Evolutionary conservation across 176 grass and related monocot species (phyloP).

Genomic region (Otatea glauca): DNA sequence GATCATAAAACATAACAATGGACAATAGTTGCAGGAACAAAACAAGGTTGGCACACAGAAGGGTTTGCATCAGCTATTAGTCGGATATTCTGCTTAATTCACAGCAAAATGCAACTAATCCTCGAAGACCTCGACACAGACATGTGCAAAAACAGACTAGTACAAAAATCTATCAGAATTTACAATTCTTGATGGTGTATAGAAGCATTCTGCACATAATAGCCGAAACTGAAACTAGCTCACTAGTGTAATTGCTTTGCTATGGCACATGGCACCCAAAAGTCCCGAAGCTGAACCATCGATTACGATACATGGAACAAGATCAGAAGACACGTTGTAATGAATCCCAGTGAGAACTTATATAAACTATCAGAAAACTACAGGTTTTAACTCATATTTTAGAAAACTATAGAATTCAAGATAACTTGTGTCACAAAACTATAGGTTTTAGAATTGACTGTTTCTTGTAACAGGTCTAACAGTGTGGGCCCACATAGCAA

Average conservation of each 20-base stretch:
- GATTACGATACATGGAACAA: background rate
- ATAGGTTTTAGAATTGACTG: too few species aligned
- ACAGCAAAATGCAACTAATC: background rate
- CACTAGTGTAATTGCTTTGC: too few species aligned
- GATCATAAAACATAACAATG: background rate
- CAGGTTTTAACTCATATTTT: too few species aligned
- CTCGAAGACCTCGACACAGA: background rate
- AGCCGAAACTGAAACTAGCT: background rate
- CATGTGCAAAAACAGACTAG: background rate
- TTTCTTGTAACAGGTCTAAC: too few species aligned
- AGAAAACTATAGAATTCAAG: too few species aligned
- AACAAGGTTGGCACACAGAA: too few species aligned
- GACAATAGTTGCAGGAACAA: too few species aligned
- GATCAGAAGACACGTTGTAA: background rate
- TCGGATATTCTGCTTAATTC: background rate
- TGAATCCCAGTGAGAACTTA: too few species aligned
- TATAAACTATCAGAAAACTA: too few species aligned
- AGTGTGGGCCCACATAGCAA: too few species aligned
- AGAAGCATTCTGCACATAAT: background rate
- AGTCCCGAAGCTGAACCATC: background rate
- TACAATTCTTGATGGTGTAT: background rate
- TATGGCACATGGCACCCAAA: background rate
- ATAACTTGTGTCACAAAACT: too few species aligned
- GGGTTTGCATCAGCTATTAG: background rate
- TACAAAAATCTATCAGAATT: background rate